phyloP scores from a whole-genome alignment of 306 rosid genomes.

The Cyclanthera cordifolia region DNA sequence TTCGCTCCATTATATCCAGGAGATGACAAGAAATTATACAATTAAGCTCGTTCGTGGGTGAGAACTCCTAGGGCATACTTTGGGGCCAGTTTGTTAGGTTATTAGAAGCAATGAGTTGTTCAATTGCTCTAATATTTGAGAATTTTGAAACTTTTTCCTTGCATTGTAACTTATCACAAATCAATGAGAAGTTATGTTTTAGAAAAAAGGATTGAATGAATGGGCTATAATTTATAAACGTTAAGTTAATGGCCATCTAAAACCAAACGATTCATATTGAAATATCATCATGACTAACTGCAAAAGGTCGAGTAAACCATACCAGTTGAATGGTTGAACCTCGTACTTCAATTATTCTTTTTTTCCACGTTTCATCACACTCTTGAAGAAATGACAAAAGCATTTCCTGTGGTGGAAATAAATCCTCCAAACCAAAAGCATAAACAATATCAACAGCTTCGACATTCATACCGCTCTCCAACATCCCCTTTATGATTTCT shows the following conservation, averaged over 20 bases:
- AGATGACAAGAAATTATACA: too few species aligned
- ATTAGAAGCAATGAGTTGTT: neutral
- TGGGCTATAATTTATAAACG: neutral
- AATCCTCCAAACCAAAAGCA: constrained; percentile 48
- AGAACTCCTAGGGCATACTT: too few species aligned
- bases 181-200: neutral
- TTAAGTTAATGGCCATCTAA: neutral
- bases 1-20: too few species aligned
- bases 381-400: constrained; percentile 37
- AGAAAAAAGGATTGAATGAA: neutral
- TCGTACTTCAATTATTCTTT: constrained; percentile 23
- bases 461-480: constrained; percentile 25
- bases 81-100: neutral
- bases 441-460: constrained; percentile 43
- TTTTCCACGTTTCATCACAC: constrained; percentile 45
- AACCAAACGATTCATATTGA: neutral
- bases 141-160: neutral
- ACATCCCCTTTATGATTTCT: constrained; percentile 36
- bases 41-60: too few species aligned
- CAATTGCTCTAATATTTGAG: neutral
- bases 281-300: neutral
- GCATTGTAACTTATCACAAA: neutral
- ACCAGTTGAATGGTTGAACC: constrained; percentile 31
- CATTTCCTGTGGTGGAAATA: constrained; percentile 25
- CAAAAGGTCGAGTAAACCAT: constrained; percentile 16